Evolutionary conservation across 176 grass and related monocot species (phyloP).

Genomic region (Hordeum vulgare): DNA sequence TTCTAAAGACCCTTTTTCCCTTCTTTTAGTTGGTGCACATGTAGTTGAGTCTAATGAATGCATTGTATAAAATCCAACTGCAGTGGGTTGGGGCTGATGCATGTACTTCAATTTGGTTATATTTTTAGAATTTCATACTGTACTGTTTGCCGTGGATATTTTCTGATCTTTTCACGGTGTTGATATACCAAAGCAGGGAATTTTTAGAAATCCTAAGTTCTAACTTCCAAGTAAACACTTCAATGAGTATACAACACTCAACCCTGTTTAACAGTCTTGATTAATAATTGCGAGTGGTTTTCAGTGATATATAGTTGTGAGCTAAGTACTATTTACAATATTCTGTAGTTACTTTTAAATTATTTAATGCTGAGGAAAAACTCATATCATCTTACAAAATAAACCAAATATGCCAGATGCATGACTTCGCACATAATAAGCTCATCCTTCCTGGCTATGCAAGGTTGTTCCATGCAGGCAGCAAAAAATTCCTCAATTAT

Average conservation of each 20-base stretch:
- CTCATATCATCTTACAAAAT: background rate
- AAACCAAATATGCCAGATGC: background rate
- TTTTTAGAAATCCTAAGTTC: background rate
- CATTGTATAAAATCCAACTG: background rate
- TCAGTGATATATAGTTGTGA: background rate
- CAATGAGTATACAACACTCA: background rate
- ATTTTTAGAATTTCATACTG: background rate
- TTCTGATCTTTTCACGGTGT: background rate
- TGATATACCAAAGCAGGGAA: background rate
- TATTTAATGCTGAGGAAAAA: background rate
- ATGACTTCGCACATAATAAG: background rate
- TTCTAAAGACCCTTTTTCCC: background rate
- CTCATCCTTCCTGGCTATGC: background rate
- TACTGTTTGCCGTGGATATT: background rate
- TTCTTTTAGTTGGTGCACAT: background rate
- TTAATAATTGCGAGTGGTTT: background rate
- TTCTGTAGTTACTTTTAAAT: background rate
- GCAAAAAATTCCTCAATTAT: background rate
- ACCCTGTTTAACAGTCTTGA: background rate
- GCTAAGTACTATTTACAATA: background rate
- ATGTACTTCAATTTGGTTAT: background rate
- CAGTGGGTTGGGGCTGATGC: background rate
- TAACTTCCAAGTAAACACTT: background rate
- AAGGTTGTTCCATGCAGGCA: background rate
- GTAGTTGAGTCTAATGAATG: background rate